phyloP scores from a whole-genome alignment of 805 yeast species.

The Teunomyces cretensis region DNA sequence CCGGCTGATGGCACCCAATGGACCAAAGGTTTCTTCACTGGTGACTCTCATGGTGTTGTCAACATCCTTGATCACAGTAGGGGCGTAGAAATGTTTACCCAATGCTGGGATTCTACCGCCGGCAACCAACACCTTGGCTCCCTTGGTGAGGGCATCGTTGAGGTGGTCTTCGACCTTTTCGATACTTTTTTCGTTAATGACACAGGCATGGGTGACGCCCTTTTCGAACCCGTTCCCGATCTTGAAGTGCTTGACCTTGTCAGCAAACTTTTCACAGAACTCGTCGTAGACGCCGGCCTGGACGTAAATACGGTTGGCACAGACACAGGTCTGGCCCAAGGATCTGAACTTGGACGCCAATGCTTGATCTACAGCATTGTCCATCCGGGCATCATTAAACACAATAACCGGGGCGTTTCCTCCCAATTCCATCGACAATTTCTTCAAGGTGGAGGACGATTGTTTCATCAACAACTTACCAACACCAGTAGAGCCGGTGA shows the following conservation, averaged over 20 bases:
- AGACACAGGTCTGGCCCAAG: conserved; percentile 66
- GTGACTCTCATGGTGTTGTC: conserved; percentile 50
- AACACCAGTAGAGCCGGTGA: conserved; percentile 64
- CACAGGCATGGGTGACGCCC: conserved; percentile 54
- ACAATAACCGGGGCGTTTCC: conserved; percentile 68
- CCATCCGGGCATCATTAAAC: conserved; percentile 59
- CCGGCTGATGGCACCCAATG: conserved; percentile 56
- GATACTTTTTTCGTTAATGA: conserved; percentile 52
- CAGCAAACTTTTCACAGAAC: conserved; percentile 45
- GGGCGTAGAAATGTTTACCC: conserved; percentile 54
- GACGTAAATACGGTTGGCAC: conserved; percentile 60
- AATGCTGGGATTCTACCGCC: conserved; percentile 54
- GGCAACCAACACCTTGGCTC: conserved; percentile 49
- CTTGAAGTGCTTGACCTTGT: conserved; percentile 45
- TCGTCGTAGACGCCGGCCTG: conserved; percentile 51
- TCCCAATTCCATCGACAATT: conserved; percentile 62
- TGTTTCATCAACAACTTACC: conserved; percentile 62
- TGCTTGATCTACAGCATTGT: conserved; percentile 52
- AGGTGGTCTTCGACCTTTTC: conserved; percentile 55
- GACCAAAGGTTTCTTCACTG: conserved; percentile 65
- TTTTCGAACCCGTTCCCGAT: conserved; percentile 58
- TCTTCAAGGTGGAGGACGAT: conserved; percentile 56
- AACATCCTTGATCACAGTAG: conserved; percentile 53
- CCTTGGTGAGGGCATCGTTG: conserved; percentile 52
- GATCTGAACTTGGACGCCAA: conserved; percentile 59